Percentiles rank a stretch among this genome's conserved stretches.
Conservation (phyloP, 2,329 filamentous ascomycete species). For the Beauveria rudraprayagi region DNA sequence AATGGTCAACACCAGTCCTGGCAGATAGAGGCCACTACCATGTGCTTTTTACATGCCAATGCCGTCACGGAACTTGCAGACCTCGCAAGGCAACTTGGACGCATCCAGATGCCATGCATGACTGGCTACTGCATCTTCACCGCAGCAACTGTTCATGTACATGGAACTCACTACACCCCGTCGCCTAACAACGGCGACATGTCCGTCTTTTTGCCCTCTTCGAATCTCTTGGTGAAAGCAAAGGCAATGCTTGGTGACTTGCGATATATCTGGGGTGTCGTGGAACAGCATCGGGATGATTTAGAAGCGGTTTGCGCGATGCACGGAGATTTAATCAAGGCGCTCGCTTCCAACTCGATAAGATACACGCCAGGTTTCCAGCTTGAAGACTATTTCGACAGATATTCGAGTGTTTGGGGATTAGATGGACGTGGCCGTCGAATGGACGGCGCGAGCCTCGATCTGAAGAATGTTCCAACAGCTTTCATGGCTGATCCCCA, state of each 20-base stretch:
- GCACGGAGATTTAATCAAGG: slow-evolving; percentile 74
- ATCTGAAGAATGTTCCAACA: slow-evolving; percentile 56
- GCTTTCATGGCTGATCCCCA: slow-evolving; percentile 53
- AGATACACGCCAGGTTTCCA: slow-evolving; percentile 74
- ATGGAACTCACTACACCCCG: slow-evolving; percentile 71
- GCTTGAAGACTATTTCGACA: slow-evolving; percentile 79
- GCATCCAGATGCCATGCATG: slow-evolving; percentile 79
- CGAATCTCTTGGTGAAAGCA: slow-evolving; percentile 67
- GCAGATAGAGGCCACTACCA: slow-evolving; percentile 85
- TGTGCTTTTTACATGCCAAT: slow-evolving; percentile 81
- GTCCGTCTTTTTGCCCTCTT: slow-evolving; percentile 53
- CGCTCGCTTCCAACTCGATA: slow-evolving; percentile 55
- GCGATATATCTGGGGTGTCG: slow-evolving; percentile 65
- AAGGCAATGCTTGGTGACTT: slow-evolving; percentile 74
- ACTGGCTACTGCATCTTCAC: slow-evolving; percentile 82
- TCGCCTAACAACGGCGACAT: slow-evolving; percentile 39
- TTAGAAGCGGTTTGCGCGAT: slow-evolving; percentile 69
- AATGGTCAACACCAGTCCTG: slow-evolving; percentile 81
- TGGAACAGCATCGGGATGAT: slow-evolving; percentile 73
- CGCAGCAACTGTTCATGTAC: slow-evolving; percentile 80
- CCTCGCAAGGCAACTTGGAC: slow-evolving; percentile 63
- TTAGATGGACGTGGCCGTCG: slow-evolving; percentile 50
- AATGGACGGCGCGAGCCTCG: slow-evolving; percentile 69
- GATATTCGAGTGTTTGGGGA: slow-evolving; percentile 55
- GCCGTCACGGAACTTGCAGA: slow-evolving; percentile 78